phyloP scores from a whole-genome alignment of 1,284 basidiomycete genomes.

The Coniferiporia weirii region DNA sequence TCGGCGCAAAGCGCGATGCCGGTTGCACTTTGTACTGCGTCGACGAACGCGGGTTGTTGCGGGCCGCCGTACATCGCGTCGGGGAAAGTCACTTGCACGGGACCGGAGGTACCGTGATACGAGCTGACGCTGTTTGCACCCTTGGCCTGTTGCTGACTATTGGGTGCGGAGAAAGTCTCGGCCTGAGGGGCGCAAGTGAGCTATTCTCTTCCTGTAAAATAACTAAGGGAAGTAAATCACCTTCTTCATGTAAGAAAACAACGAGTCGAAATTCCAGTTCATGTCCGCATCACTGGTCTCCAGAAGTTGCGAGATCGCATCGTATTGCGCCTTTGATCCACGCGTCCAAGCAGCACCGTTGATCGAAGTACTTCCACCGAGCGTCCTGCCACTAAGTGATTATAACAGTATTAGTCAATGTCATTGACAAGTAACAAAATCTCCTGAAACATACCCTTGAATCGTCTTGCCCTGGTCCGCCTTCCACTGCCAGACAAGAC shows the following conservation, averaged over 20 bases:
- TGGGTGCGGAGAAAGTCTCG: slow-evolving; percentile 33
- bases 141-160: slow-evolving; percentile 24
- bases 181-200: slow-evolving; percentile 19
- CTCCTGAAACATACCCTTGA: slow-evolving; percentile 33
- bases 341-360: slow-evolving; percentile 58
- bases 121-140: slow-evolving; percentile 28
- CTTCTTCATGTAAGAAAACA: slow-evolving; percentile 47
- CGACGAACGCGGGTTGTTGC: slow-evolving; percentile 31
- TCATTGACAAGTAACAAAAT: background rate
- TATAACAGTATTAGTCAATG: background rate
- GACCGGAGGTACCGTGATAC: slow-evolving; percentile 34
- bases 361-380: slow-evolving; percentile 56
- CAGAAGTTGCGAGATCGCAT: slow-evolving; percentile 48
- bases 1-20: slow-evolving; percentile 28
- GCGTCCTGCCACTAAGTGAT: slow-evolving; percentile 43
- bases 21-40: slow-evolving; percentile 25
- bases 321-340: slow-evolving; percentile 52
- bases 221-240: slow-evolving; percentile 18
- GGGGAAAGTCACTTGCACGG: slow-evolving; percentile 28
- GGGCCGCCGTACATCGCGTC: slow-evolving; percentile 33
- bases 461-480: slow-evolving; percentile 44
- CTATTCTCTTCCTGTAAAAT: background rate
- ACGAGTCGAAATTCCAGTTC: slow-evolving; percentile 54
- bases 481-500: slow-evolving; percentile 45
- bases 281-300: slow-evolving; percentile 41